Base-by-base conservation (phyloP, 2,329 filamentous ascomycete species). In the Colletotrichum tabaci region DNA sequence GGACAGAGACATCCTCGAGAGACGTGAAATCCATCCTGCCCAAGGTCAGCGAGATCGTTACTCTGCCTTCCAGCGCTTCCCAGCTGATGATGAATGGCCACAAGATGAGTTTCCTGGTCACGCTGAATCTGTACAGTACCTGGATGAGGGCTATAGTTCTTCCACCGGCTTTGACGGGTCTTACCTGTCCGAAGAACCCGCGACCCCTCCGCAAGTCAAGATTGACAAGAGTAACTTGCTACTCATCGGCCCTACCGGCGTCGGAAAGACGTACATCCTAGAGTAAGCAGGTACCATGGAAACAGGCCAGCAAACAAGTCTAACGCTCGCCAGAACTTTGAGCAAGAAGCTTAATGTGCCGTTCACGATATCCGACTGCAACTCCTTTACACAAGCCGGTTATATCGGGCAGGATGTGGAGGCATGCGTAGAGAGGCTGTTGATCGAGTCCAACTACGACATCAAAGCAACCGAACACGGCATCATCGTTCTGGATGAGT, bases 331-430 rank as follows among this genome's bases (percentile, higher is more conserved):
- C 64, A 97, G 95, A 82, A 98, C 96, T 0, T 85, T 98, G 49
- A 96, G 96, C 75, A 92, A 95, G 77, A 92, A 96, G 63, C 89
- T 99, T n/a, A 96, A 96, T 72, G 95, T 98, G 0, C 96, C 96
- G 0, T 97, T 98, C 78, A 95, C 94, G 73, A 98, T 98, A 82
- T 96, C 94, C 73, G 96, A 98, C 82, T 98, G 96, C 81, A 98
- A 96, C 61, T 94, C 95, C 7, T 95, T 98, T 74, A 98, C 96
- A 0, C 96, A 98, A 83, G 96, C 96, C 5, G 96, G 96, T 35
- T 99, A 99, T 77, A 98, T 99, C 75, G 96, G 96, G 40, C 96
- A 98, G 79, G 96, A 99, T 79, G 96, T 96, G n/a, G 96, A 99
- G 79, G 92, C 94, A 0, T 98, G 96, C 77, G 94, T 99, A 50